Conservation (phyloP, 129 eudicot genomes). For the Saussurea involucrata region DNA sequence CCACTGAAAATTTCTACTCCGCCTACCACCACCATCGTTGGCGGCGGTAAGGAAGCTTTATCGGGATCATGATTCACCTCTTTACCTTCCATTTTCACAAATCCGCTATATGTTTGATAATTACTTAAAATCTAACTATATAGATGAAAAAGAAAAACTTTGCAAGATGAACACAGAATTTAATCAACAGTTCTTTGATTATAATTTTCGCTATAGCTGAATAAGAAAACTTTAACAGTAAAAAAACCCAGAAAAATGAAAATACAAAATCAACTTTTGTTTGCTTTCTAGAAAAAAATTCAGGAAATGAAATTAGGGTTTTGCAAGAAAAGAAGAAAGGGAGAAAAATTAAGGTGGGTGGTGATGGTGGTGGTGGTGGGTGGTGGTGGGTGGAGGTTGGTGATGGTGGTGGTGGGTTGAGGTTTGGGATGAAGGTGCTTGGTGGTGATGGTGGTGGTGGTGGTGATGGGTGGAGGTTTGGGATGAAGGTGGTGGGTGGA, state of each 20-base stretch:
- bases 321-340: slow-evolving; percentile 45
- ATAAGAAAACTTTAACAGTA: slow-evolving; percentile 27
- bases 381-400: too few relatives aligned
- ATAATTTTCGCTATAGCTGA: slow-evolving; percentile 28
- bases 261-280: slow-evolving; percentile 23
- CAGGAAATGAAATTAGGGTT: slow-evolving; percentile 78
- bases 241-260: slow-evolving; percentile 9
- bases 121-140: not conserved
- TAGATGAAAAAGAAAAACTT: not conserved
- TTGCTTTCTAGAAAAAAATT: slow-evolving; percentile 13
- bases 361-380: too few relatives aligned
- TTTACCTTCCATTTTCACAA: slow-evolving; percentile 58
- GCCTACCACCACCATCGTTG: slow-evolving; percentile 17
- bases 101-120: not conserved
- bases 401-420: too few relatives aligned
- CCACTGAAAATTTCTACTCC: slow-evolving; percentile 17
- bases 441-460: too few relatives aligned
- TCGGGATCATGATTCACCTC: slow-evolving; percentile 42
- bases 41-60: slow-evolving; percentile 26
- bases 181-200: slow-evolving; percentile 2
- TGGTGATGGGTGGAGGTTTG: too few relatives aligned
- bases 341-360: slow-evolving; percentile 38
- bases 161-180: not conserved
- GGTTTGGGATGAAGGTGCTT: too few relatives aligned
- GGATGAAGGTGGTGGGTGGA: too few relatives aligned